Conservation (phyloP, 495 filamentous ascomycete genomes). For the Aspergillus taichungensis region DNA sequence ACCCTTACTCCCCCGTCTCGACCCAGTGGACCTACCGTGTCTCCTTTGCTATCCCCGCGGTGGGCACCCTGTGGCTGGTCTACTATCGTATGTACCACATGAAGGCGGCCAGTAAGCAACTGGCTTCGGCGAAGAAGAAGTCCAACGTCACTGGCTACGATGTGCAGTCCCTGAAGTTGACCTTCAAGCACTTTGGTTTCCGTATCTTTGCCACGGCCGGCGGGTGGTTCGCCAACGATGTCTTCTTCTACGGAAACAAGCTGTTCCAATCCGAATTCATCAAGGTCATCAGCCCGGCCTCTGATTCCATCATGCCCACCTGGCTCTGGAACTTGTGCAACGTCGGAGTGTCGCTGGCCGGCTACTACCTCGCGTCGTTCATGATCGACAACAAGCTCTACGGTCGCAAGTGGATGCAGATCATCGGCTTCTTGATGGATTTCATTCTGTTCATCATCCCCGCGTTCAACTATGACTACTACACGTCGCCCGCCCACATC, state of each 20-base stretch:
- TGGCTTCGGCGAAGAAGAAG: slow-evolving; percentile 73
- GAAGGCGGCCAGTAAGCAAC: slow-evolving; percentile 64
- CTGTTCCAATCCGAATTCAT: slow-evolving; percentile 90
- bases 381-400: slow-evolving; percentile 88
- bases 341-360: slow-evolving; percentile 67
- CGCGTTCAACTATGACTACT: slow-evolving; percentile 76
- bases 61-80: slow-evolving; percentile 84
- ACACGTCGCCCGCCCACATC: slow-evolving; percentile 54
- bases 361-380: slow-evolving; percentile 76
- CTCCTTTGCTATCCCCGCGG: slow-evolving; percentile 74
- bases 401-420: slow-evolving; percentile 87
- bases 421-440: slow-evolving; percentile 73
- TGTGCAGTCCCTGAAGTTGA: slow-evolving; percentile 62
- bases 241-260: slow-evolving; percentile 98
- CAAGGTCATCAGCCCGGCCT: slow-evolving; percentile 52
- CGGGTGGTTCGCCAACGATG: slow-evolving; percentile 83
- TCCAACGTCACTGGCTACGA: slow-evolving; percentile 81
- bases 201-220: slow-evolving; percentile 78
- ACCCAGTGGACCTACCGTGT: slow-evolving; percentile 81
- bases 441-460: slow-evolving; percentile 85
- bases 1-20: slow-evolving; percentile 60
- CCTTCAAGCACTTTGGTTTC: slow-evolving; percentile 69
- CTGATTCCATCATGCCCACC: slow-evolving; percentile 60
- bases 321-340: slow-evolving; percentile 92
- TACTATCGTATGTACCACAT: slow-evolving; percentile 90